These are phyloP conservation scores for Pisolithus sp. DNA, from an alignment of 768 basidiomycete species.

Conservation along the genomic window DNA sequence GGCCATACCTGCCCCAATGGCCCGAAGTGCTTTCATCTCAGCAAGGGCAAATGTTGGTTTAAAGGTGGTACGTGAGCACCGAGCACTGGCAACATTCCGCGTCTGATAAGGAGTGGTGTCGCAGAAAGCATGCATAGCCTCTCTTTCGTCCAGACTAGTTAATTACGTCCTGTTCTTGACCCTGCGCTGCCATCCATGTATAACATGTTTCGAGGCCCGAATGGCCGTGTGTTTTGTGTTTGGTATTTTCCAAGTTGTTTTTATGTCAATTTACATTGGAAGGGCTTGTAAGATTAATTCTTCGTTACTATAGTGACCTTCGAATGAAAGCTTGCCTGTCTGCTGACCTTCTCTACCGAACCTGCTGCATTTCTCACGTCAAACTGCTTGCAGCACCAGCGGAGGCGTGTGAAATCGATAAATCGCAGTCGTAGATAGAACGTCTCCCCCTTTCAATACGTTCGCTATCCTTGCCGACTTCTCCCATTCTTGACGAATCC, in stretches of 20 bases:
- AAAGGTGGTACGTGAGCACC: conserved; percentile 49
- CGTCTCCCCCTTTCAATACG: conserved; percentile 13
- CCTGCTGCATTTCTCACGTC: too few species aligned
- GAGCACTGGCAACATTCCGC: too few species aligned
- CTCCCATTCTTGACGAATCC: background rate
- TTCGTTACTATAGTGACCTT: background rate
- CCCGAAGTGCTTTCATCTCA: conserved; percentile 58
- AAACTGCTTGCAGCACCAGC: background rate
- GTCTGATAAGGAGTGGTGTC: background rate
- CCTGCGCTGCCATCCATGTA: conserved; percentile 1
- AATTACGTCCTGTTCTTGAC: conserved; percentile 14
- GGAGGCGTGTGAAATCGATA: conserved; percentile 65
- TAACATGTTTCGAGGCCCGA: background rate
- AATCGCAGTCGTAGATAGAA: conserved; percentile 11
- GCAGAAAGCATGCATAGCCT: conserved; percentile 39
- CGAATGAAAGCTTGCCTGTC: background rate
- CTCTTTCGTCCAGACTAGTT: conserved; percentile 8
- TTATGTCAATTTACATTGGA: conserved; percentile 1
- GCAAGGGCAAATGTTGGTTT: conserved; percentile 85
- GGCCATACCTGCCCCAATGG: conserved; percentile 80
- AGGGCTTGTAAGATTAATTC: background rate
- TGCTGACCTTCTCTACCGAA: background rate
- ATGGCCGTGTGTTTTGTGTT: conserved; percentile 10
- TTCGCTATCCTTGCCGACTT: conserved; percentile 5
- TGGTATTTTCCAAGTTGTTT: conserved; percentile 17